Conservation (phyloP, 2,329 filamentous ascomycete genomes). For the Arachnopeziza araneosa region DNA sequence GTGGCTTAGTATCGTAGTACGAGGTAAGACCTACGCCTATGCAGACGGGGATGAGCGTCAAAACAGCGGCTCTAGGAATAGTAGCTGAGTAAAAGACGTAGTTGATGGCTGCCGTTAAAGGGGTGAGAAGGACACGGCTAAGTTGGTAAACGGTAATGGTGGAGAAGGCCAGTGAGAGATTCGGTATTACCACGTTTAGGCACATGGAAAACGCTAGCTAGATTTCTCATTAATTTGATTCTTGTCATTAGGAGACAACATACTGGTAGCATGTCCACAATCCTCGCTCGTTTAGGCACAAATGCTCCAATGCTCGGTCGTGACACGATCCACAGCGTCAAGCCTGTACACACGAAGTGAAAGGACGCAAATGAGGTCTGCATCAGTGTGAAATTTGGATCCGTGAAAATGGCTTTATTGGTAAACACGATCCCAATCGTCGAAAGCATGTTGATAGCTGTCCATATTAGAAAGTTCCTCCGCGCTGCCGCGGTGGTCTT, state of each 20-base stretch:
- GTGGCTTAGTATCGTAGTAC: slow-evolving; percentile 38
- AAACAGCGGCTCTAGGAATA: slow-evolving; percentile 21
- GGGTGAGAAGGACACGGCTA: slow-evolving; percentile 26
- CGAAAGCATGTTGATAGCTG: slow-evolving; percentile 21
- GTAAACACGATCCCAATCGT: slow-evolving; percentile 27
- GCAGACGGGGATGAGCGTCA: slow-evolving; percentile 32
- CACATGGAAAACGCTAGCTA: slow-evolving; percentile 27
- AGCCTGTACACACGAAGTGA: slow-evolving; percentile 25
- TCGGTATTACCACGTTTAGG: slow-evolving; percentile 26
- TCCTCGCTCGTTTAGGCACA: slow-evolving; percentile 20
- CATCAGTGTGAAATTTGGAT: slow-evolving; percentile 26
- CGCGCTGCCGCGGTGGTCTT: slow-evolving; percentile 5
- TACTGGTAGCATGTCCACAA: slow-evolving; percentile 25
- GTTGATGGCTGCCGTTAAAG: slow-evolving; percentile 27
- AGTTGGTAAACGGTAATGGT: slow-evolving; percentile 29
- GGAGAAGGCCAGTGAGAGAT: slow-evolving; percentile 24
- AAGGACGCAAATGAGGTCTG: slow-evolving; percentile 24
- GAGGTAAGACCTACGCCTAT: slow-evolving; percentile 41
- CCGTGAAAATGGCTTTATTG: slow-evolving; percentile 26
- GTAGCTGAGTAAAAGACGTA: slow-evolving; percentile 23
- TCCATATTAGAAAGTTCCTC: slow-evolving; percentile 18
- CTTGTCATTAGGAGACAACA: slow-evolving; percentile 2
- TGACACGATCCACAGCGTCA: slow-evolving; percentile 23
- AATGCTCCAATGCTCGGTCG: slow-evolving; percentile 21
- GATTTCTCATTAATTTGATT: background rate